phyloP scores from a whole-genome alignment of 169 alveolate species.

The Plasmodium gallinaceum region DNA sequence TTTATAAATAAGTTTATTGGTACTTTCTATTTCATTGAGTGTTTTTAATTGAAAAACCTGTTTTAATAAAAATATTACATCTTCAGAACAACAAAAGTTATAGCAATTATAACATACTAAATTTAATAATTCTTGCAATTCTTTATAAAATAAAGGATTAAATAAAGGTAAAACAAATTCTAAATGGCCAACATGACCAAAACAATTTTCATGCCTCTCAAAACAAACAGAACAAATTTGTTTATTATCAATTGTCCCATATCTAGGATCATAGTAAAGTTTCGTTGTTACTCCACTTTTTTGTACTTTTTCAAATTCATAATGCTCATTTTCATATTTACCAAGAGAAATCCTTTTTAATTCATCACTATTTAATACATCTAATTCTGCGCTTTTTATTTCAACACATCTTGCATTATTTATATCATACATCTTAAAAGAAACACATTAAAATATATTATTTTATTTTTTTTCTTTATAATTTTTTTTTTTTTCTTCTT shows the following conservation, averaged over 20 bases:
- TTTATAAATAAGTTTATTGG: slow-evolving; percentile 50
- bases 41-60: slow-evolving; percentile 78
- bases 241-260: slow-evolving; percentile 95
- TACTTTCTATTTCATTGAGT: slow-evolving; percentile 77
- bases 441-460: not conserved
- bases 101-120: slow-evolving; percentile 87
- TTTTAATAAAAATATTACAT: slow-evolving; percentile 77
- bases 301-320: slow-evolving; percentile 22
- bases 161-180: slow-evolving; percentile 93
- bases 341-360: slow-evolving; percentile 46
- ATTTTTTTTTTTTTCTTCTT: not conserved
- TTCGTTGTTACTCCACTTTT: slow-evolving; percentile 75
- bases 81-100: slow-evolving; percentile 77
- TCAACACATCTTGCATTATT: slow-evolving; percentile 30
- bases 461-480: not conserved
- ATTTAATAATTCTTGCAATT: slow-evolving; percentile 91
- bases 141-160: slow-evolving; percentile 94
- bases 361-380: slow-evolving; percentile 51
- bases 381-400: slow-evolving; percentile 50
- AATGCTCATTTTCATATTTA: slow-evolving; percentile 15
- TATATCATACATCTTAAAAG: slow-evolving; percentile 49
- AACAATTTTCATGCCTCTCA: slow-evolving; percentile 93
- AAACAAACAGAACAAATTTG: slow-evolving; percentile 92
- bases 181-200: slow-evolving; percentile 97
- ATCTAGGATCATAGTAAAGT: slow-evolving; percentile 94